Base-by-base conservation (phyloP, 2,329 filamentous ascomycete species). In the Sclerotinia subarctica region DNA sequence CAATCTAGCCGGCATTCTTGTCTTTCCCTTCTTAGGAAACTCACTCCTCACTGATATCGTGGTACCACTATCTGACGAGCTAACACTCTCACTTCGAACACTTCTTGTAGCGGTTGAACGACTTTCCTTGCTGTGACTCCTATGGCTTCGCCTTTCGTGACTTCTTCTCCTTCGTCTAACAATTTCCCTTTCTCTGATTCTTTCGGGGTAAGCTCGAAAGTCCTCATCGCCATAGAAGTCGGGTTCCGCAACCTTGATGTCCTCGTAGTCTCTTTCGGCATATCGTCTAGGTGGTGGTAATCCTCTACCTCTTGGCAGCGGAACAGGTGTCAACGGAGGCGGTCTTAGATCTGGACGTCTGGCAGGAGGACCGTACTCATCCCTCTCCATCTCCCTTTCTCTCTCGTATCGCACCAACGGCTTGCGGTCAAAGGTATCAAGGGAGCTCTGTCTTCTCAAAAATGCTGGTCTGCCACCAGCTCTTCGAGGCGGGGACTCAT, bases 351-450 rank as follows among this genome's bases (percentile, higher is more conserved):
- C 84, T 66, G 71, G 75, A 66, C 70, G 78, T 66, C 82, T 79
- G 15, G 81, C 81, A 1, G 87, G 86, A 21, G 86, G 82, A 19
- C 84, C 82, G 72, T 88, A 88, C 69, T 90, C 87, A 59, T 88
- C 85, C n/a, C 84, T 79, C 49, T 89, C 83, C 19, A 54, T 42
- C 21, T 66, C 64, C 3, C 32, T 32, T 35, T 67, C 65, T 51
- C 65, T 63, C 66, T 56, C 52, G 82, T 82, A 72, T 83, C 82
- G 62, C 78, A 82, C 82, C 66, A 83, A 74, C 1, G 91, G 90
- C 38, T 88, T 88, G 60, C 93, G 88, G 79, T 97, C 94, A 76
- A 93, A 97, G 0, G 91, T 96, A 78, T 97, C 94, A 51, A 97
- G 83, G 64, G 93, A 96, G 19, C 93, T 96, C 78, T 96, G 93